Conservation (phyloP, 2,329 filamentous ascomycete species). For the Penicillium sp. region DNA sequence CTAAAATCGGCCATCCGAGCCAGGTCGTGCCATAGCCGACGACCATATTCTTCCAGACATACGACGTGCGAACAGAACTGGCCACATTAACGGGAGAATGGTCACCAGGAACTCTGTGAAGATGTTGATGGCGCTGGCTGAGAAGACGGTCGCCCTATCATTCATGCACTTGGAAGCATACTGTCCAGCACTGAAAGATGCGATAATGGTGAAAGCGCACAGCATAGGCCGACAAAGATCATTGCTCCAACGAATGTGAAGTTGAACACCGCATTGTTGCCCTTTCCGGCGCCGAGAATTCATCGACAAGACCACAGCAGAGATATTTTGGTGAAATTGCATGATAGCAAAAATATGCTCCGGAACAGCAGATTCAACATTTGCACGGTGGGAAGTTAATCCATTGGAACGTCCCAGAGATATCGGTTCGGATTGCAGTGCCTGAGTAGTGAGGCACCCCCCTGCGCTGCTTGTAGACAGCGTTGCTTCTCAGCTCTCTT, state of each 20-base stretch:
- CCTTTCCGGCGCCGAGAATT: conserved; percentile 31
- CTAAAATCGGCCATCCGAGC: conserved; percentile 34
- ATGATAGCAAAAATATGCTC: conserved; percentile 37
- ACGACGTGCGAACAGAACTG: conserved; percentile 35
- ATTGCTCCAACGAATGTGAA: conserved; percentile 27
- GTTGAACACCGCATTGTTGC: conserved; percentile 28
- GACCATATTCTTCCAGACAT: conserved; percentile 35
- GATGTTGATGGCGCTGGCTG: conserved; percentile 39
- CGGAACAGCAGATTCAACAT: conserved; percentile 40
- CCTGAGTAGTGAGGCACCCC: no score
- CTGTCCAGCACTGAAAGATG: conserved; percentile 44
- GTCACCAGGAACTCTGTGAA: conserved; percentile 39
- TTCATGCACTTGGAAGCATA: conserved; percentile 32
- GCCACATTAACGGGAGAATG: conserved; percentile 39
- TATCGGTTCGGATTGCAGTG: no score
- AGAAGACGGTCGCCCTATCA: conserved; percentile 30
- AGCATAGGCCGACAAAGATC: conserved; percentile 31
- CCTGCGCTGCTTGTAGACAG: no score
- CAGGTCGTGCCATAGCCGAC: conserved; percentile 35
- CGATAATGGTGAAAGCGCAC: conserved; percentile 33
- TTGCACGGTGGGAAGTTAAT: conserved; percentile 29
- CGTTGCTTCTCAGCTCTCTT: no score
- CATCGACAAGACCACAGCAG: conserved; percentile 39
- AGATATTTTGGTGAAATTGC: conserved; percentile 39
- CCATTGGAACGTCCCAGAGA: conserved; percentile 41